These are phyloP conservation scores for Apophysomyces ossiformis DNA, from an alignment of 371 early-diverging fungal genomes.

Conservation along the genomic window DNA sequence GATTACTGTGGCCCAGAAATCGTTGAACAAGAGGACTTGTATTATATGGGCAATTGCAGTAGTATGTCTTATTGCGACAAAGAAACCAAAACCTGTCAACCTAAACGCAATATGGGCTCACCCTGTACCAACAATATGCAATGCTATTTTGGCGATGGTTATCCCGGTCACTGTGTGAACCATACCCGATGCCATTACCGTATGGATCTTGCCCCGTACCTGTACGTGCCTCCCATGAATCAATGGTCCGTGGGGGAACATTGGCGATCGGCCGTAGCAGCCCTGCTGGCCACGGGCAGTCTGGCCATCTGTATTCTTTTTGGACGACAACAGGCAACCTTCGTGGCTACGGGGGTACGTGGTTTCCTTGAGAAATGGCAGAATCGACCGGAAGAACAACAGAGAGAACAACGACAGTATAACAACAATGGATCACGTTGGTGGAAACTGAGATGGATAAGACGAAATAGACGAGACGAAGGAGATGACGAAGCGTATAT, in stretches of 20 bases:
- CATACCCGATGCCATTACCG: slow-evolving; percentile 33
- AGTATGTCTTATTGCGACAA: slow-evolving; percentile 47
- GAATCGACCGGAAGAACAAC: slow-evolving; percentile 25
- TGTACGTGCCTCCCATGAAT: slow-evolving; percentile 37
- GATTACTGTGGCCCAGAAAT: slow-evolving; percentile 48
- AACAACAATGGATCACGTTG: slow-evolving; percentile 17
- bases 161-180: slow-evolving; percentile 50
- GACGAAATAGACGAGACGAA: slow-evolving; percentile 16
- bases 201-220: slow-evolving; percentile 39
- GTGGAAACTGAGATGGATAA: slow-evolving; percentile 47
- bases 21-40: slow-evolving; percentile 42
- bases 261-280: slow-evolving; percentile 41
- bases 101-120: slow-evolving; percentile 42
- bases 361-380: slow-evolving; percentile 41
- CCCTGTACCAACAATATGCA: slow-evolving; percentile 46
- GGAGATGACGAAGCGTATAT: slow-evolving; percentile 33
- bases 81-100: slow-evolving; percentile 48
- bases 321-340: slow-evolving; percentile 39
- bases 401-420: not conserved
- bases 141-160: slow-evolving; percentile 42
- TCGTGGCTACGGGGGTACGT: slow-evolving; percentile 26
- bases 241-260: slow-evolving; percentile 50
- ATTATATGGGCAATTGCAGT: slow-evolving; percentile 52
- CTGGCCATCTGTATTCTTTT: slow-evolving; percentile 32
- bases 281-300: slow-evolving; percentile 41